Percentiles rank a stretch among this genome's conserved stretches.
These are phyloP conservation scores for Plasmodium cynomolgi DNA, from an alignment of 169 alveolate genomes.

Conservation along the genomic window DNA sequence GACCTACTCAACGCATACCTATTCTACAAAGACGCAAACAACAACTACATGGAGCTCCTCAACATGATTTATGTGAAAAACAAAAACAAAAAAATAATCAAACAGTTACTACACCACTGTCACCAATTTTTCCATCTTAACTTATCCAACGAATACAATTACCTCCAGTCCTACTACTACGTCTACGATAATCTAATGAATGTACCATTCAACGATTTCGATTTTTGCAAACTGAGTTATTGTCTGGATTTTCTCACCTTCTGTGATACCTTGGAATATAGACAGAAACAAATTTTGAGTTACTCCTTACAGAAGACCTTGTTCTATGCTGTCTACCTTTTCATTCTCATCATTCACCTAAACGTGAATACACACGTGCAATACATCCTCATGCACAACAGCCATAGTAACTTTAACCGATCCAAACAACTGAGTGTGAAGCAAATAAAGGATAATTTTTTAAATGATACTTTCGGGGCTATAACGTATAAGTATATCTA, in stretches of 20 bases:
- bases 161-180: conserved; percentile 39
- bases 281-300: conserved; percentile 23
- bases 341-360: conserved; percentile 20
- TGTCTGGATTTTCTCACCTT: conserved; percentile 31
- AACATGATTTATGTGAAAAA: conserved; percentile 62
- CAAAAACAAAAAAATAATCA: conserved; percentile 31
- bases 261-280: conserved; percentile 48
- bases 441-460: conserved; percentile 32
- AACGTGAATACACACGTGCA: conserved; percentile 41
- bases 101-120: conserved; percentile 1
- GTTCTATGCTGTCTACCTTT: conserved; percentile 12
- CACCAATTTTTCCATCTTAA: conserved; percentile 25
- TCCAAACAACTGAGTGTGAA: neutral
- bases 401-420: conserved; percentile 8
- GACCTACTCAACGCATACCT: conserved; percentile 16
- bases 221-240: conserved; percentile 34
- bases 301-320: conserved; percentile 46
- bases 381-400: conserved; percentile 22
- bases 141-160: conserved; percentile 38
- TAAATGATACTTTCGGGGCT: conserved; percentile 31
- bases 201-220: conserved; percentile 56
- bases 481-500: conserved; percentile 50
- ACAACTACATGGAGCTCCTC: conserved; percentile 29
- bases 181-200: conserved; percentile 44
- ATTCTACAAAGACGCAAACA: conserved; percentile 58